Conservation (phyloP, 495 filamentous ascomycete species). For the Penicillium riverlandense region DNA sequence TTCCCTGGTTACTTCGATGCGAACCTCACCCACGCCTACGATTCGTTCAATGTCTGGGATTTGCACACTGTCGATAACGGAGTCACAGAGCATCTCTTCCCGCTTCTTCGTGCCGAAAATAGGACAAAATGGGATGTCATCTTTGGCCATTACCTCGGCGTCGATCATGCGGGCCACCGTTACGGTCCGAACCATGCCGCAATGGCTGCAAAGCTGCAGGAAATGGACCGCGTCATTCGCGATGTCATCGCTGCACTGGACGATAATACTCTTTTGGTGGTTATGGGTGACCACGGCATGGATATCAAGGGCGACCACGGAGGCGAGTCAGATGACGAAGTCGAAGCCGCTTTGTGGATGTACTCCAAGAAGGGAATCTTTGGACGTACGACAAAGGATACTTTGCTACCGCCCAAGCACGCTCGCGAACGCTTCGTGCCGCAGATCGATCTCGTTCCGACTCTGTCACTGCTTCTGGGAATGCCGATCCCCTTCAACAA, state of each 20-base stretch:
- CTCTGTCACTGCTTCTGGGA: slow-evolving; percentile 76
- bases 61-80: slow-evolving; percentile 95
- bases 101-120: slow-evolving; percentile 59
- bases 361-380: slow-evolving; percentile 82
- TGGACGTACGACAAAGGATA: slow-evolving; percentile 61
- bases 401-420: slow-evolving; percentile 55
- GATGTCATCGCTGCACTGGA: slow-evolving; percentile 67
- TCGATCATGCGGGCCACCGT: slow-evolving; percentile 94
- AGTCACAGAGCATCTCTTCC: slow-evolving; percentile 87
- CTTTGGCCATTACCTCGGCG: slow-evolving; percentile 88
- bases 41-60: slow-evolving; percentile 98
- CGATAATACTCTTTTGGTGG: slow-evolving; percentile 79
- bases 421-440: slow-evolving; percentile 78
- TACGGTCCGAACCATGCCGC: slow-evolving; percentile 91
- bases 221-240: slow-evolving; percentile 81
- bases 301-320: slow-evolving; percentile 95
- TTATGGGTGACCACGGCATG: slow-evolving; percentile 99
- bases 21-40: slow-evolving; percentile 77
- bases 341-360: slow-evolving; percentile 96
- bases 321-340: slow-evolving; percentile 90
- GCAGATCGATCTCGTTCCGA: slow-evolving; percentile 95
- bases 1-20: slow-evolving; percentile 89
- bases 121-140: slow-evolving; percentile 78
- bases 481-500: slow-evolving; percentile 96
- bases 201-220: slow-evolving; percentile 80